phyloP scores from a whole-genome alignment of 202 grass and related monocot species.

The Panicum hallii region DNA sequence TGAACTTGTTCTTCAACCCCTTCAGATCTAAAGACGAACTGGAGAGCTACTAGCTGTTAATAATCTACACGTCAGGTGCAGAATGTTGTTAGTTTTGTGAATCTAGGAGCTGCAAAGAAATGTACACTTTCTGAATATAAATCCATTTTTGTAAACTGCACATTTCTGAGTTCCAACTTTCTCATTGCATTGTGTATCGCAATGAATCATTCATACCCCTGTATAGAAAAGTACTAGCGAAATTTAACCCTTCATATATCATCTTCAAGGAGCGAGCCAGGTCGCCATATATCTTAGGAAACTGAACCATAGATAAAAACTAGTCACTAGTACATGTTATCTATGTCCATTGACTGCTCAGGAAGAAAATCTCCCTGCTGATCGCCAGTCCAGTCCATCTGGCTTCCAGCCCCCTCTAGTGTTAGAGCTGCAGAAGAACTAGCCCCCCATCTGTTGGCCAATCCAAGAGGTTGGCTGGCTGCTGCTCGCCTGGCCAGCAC shows the following conservation, averaged over 20 bases:
- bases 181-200: not conserved
- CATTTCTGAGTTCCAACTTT: no score
- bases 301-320: not conserved
- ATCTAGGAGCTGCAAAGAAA: no score
- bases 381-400: not conserved
- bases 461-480: not conserved
- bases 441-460: not conserved
- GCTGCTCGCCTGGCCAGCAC: not conserved
- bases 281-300: not conserved
- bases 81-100: no score
- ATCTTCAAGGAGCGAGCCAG: not conserved
- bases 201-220: not conserved
- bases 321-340: not conserved
- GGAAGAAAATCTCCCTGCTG: not conserved
- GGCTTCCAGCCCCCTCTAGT: not conserved
- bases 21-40: no score
- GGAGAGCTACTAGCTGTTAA: no score
- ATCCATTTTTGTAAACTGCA: no score
- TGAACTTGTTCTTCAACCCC: no score
- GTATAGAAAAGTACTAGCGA: not conserved
- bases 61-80: no score
- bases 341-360: not conserved
- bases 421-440: not conserved
- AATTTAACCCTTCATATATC: not conserved
- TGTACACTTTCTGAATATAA: no score